A percentile compares a stretch with the other conserved stretches of the same genome.
Evolutionary conservation across 345 rosid genomes (phyloP).

Genomic region (Luvunga scandens): DNA sequence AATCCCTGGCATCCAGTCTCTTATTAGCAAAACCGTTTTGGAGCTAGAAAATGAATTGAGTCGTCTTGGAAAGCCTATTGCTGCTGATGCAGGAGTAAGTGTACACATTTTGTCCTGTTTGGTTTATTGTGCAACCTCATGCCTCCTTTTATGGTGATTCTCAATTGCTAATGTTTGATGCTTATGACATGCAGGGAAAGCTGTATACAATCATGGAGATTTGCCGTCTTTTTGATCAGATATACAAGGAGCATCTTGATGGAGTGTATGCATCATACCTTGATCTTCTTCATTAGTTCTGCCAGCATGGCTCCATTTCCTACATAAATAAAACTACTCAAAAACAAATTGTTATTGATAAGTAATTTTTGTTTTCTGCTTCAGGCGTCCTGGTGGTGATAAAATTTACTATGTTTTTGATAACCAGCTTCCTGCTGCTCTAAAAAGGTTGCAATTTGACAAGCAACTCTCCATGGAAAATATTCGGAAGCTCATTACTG

Average conservation of each 20-base stretch:
- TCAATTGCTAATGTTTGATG: slow-evolving; percentile 17
- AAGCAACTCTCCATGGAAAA: slow-evolving; percentile 98
- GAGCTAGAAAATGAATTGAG: slow-evolving; percentile 89
- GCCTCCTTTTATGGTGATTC: neutral
- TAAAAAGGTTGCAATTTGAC: slow-evolving; percentile 97
- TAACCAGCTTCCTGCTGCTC: slow-evolving; percentile 98
- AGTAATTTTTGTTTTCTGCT: slow-evolving; percentile 9
- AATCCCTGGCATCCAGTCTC: slow-evolving; percentile 96
- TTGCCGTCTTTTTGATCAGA: slow-evolving; percentile 92
- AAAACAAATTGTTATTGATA: neutral
- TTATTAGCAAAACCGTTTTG: slow-evolving; percentile 76
- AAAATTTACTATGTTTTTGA: slow-evolving; percentile 92
- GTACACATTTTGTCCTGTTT: neutral
- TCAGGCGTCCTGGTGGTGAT: slow-evolving; percentile 98
- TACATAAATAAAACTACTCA: neutral
- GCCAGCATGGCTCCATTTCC: neutral
- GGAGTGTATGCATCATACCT: slow-evolving; percentile 64
- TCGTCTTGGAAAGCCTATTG: slow-evolving; percentile 97
- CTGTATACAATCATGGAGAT: slow-evolving; percentile 96
- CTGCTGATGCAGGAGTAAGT: slow-evolving; percentile 97
- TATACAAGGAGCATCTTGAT: slow-evolving; percentile 93
- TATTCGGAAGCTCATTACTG: slow-evolving; percentile 91
- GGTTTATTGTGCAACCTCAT: slow-evolving; percentile 3
- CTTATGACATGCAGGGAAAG: slow-evolving; percentile 71
- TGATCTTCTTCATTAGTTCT: neutral